Conservation (phyloP, 2,329 filamentous ascomycete genomes). For the Aureobasidium leucospermi region DNA sequence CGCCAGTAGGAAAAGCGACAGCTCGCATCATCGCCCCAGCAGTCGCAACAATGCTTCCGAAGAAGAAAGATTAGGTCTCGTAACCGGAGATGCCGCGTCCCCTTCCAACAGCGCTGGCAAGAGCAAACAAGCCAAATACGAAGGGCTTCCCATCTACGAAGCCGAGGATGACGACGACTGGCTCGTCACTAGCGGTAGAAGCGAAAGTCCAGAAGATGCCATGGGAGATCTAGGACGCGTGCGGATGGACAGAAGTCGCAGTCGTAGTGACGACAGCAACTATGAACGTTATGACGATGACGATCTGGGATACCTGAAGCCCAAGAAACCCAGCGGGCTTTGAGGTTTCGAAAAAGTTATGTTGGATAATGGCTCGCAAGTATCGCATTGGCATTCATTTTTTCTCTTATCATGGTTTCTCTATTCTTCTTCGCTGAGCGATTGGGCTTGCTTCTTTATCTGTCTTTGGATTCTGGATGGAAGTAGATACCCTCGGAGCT, state of each 20-base stretch:
- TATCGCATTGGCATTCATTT: no score
- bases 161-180: constrained; percentile 26
- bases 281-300: constrained; percentile 13
- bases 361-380: no score
- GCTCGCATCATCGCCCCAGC: not conserved
- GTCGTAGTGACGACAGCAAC: not conserved
- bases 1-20: constrained; percentile 13
- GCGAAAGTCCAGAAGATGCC: constrained; percentile 23
- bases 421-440: no score
- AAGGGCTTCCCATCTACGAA: not conserved
- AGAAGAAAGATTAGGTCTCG: constrained; percentile 31
- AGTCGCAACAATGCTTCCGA: constrained; percentile 22
- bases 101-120: not conserved
- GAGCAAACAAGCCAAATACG: not conserved
- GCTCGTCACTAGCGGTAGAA: constrained; percentile 25
- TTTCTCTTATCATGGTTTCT: no score
- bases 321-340: constrained; percentile 8
- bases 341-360: not conserved
- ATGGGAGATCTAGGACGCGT: constrained; percentile 20
- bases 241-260: not conserved
- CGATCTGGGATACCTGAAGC: constrained; percentile 1
- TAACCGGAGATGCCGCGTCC: constrained; percentile 25
- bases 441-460: no score
- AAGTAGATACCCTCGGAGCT: no score
- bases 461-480: no score